These are phyloP conservation scores for Colletotrichum eleusines DNA, from an alignment of 2,329 filamentous ascomycete genomes.

Conservation along the genomic window DNA sequence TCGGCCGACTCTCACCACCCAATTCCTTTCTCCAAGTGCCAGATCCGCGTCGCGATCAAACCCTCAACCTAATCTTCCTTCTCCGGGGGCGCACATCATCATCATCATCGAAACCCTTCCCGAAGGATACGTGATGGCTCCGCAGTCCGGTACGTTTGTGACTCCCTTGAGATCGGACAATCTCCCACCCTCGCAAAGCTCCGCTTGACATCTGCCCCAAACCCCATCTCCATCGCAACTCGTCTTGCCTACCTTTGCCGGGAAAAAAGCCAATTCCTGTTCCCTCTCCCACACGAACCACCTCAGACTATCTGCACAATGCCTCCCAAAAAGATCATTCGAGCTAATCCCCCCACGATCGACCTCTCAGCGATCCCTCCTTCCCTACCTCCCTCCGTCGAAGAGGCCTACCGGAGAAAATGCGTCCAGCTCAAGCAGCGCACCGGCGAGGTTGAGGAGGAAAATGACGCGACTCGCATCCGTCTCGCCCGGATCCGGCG, in stretches of 20 bases:
- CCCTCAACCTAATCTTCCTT: slow-evolving; percentile 29
- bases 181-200: slow-evolving; percentile 36
- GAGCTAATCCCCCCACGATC: slow-evolving; percentile 51
- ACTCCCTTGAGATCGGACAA: slow-evolving; percentile 31
- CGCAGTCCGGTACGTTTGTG: slow-evolving; percentile 41
- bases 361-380: slow-evolving; percentile 65
- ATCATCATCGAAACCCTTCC: slow-evolving; percentile 9
- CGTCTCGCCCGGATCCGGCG: slow-evolving; percentile 85
- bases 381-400: slow-evolving; percentile 85
- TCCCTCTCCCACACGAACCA: slow-evolving; percentile 1
- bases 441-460: slow-evolving; percentile 90
- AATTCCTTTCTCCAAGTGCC: slow-evolving; percentile 26
- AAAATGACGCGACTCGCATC: slow-evolving; percentile 85
- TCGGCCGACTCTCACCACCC: slow-evolving; percentile 23
- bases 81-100: slow-evolving; percentile 5
- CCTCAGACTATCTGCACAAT: slow-evolving; percentile 43
- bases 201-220: slow-evolving; percentile 39
- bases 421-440: slow-evolving; percentile 94
- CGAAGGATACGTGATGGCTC: slow-evolving; percentile 35
- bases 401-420: slow-evolving; percentile 96
- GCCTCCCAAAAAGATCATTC: slow-evolving; percentile 53
- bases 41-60: slow-evolving; percentile 24
- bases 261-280: slow-evolving; percentile 19
- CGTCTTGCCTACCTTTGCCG: slow-evolving; percentile 13
- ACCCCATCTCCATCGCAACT: slow-evolving; percentile 38